Percentiles rank a stretch among this genome's conserved stretches.
Conservation (phyloP, 2,329 filamentous ascomycete genomes). For the Curvularia eragrostidis region DNA sequence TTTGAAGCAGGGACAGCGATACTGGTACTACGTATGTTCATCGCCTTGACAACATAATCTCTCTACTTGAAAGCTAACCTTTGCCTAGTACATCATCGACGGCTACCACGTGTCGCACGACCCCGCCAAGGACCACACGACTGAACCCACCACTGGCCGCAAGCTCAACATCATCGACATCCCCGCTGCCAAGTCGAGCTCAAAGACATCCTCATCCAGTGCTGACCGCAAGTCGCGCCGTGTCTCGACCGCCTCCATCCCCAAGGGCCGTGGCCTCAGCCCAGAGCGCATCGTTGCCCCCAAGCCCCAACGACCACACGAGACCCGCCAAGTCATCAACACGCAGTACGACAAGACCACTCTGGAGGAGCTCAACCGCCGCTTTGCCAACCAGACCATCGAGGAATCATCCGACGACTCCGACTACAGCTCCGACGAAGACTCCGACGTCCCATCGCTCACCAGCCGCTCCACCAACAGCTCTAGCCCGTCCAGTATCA, state of each 20-base stretch:
- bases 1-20: slow-evolving; percentile 85
- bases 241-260: slow-evolving; percentile 68
- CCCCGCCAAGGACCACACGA: slow-evolving; percentile 84
- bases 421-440: slow-evolving; percentile 71
- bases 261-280: slow-evolving; percentile 87
- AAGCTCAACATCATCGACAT: slow-evolving; percentile 98
- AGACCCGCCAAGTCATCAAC: slow-evolving; percentile 85
- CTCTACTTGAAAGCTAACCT: slow-evolving; percentile 27
- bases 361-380: slow-evolving; percentile 79
- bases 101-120: slow-evolving; percentile 98
- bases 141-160: slow-evolving; percentile 95
- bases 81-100: slow-evolving; percentile 84
- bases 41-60: neutral
- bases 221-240: slow-evolving; percentile 56
- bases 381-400: slow-evolving; percentile 74
- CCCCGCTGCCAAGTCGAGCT: slow-evolving; percentile 60
- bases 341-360: slow-evolving; percentile 77
- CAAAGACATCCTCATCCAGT: slow-evolving; percentile 56
- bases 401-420: slow-evolving; percentile 50
- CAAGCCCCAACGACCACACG: slow-evolving; percentile 85
- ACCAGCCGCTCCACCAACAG: slow-evolving; percentile 72
- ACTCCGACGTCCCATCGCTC: slow-evolving; percentile 77
- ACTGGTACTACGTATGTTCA: slow-evolving; percentile 91
- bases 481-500: slow-evolving; percentile 69
- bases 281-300: slow-evolving; percentile 89